Percentiles rank a stretch among this genome's conserved stretches.
Evolutionary conservation across 2,329 filamentous ascomycete genomes (phyloP).

Genomic region (Alternaria tenuissima): DNA sequence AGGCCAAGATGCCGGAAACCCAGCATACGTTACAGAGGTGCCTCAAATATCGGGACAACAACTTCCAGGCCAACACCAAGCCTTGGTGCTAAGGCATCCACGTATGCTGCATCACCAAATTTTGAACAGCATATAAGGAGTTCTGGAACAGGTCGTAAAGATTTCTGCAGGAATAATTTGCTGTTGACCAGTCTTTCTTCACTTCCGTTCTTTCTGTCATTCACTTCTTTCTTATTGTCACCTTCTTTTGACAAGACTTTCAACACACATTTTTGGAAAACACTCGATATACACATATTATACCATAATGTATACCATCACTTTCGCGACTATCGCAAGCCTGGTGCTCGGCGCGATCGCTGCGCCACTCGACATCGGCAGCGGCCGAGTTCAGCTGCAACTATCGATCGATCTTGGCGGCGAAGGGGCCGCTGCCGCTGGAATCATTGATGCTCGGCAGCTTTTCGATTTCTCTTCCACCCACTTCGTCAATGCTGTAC

Average conservation of each 20-base stretch:
- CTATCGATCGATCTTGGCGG: slow-evolving; percentile 31
- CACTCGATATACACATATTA: neutral
- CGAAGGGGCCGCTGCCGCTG: slow-evolving; percentile 8
- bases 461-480: slow-evolving; percentile 59
- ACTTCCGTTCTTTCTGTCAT: slow-evolving; percentile 12
- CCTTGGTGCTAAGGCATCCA: slow-evolving; percentile 27
- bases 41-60: slow-evolving; percentile 26
- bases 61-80: slow-evolving; percentile 27
- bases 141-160: neutral
- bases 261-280: neutral
- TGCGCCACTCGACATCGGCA: slow-evolving; percentile 22
- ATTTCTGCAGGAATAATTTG: slow-evolving; percentile 21
- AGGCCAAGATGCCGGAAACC: slow-evolving; percentile 27
- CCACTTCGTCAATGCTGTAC: slow-evolving; percentile 58
- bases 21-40: slow-evolving; percentile 23
- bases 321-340: slow-evolving; percentile 17
- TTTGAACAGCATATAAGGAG: slow-evolving; percentile 9
- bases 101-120: neutral
- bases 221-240: slow-evolving; percentile 19
- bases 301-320: slow-evolving; percentile 30
- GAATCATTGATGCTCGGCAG: slow-evolving; percentile 19
- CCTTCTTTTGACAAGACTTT: slow-evolving; percentile 12
- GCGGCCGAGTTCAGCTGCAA: slow-evolving; percentile 24
- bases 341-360: slow-evolving; percentile 22
- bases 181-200: slow-evolving; percentile 40